Evolutionary conservation across 2,329 filamentous ascomycete genomes (phyloP), one percentile per base, ranked within the genome.

Genomic region (Fusarium neocosmosporiellum): DNA sequence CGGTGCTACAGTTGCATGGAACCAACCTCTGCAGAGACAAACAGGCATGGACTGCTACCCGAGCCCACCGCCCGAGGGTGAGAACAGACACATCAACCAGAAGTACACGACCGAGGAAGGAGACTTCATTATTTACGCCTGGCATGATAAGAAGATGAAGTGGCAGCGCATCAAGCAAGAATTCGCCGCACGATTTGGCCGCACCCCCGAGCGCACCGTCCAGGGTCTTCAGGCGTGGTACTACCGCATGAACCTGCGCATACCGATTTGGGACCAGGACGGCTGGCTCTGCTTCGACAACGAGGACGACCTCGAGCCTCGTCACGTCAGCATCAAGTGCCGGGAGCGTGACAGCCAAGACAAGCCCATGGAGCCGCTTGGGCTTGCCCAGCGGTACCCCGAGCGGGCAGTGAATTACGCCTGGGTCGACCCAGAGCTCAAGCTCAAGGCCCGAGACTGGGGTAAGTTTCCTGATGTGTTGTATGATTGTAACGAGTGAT

Each of bases 321-420:
- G 77, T 61, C 76, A 81, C 60, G 73, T 82, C 66, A 79, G 78
- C 65, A 82, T 83, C 79, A 84, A 84, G 74, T 83, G 82, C 61
- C 81, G 82, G 2, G 81, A 83, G 63, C 77, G 80, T 31, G 81
- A 83, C 54, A 79, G 74, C 59, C 80, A 81, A 53, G 80, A 80
- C 69, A 81, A 80, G 66, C 80, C 81, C 20, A 78, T 78, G 75
- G 80, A 83, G 63, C 81, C 80, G 1, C 74, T 83, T 27, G 82
- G 82, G 2, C 76, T 84, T 13, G 81, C 80, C 1, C 82, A 83
- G 61, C 80, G 86, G n/a, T 87, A 84, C 64, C 86, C 86, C 2
- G 85, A 87, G 65, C 81, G 84, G 27, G 85, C 85, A 8, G 78
- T 87, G 39, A 77, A 81, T 37, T 87, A 87, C 72, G 59, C 76